Conservation (phyloP, 306 rosid genomes). For the Dicorynia guianensis region DNA sequence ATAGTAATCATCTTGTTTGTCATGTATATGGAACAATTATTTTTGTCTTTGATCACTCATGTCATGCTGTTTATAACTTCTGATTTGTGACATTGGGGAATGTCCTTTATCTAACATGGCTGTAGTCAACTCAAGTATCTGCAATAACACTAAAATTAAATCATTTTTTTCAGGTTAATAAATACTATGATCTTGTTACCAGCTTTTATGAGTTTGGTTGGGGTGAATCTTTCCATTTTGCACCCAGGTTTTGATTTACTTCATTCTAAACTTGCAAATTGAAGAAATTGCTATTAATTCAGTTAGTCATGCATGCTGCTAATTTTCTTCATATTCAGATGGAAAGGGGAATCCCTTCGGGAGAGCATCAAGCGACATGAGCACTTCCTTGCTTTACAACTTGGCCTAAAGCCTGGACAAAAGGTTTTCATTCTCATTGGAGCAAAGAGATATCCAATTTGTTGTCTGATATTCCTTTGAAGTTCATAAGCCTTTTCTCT, state of each 20-base stretch:
- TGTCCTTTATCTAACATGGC: neutral
- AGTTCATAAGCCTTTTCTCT: neutral
- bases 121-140: conserved; percentile 20
- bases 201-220: conserved; percentile 90
- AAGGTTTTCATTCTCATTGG: conserved; percentile 53
- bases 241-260: conserved; percentile 56
- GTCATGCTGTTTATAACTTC: conserved; percentile 27
- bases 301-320: neutral
- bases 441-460: neutral
- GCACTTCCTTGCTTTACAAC: conserved; percentile 82
- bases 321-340: conserved; percentile 47
- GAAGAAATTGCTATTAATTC: neutral
- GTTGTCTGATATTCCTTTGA: neutral
- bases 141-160: conserved; percentile 26
- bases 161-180: conserved; percentile 68
- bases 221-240: conserved; percentile 92
- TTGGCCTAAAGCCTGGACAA: conserved; percentile 74
- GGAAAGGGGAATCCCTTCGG: conserved; percentile 75
- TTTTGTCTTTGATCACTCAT: neutral
- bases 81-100: conserved; percentile 20
- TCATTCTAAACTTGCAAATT: conserved; percentile 18
- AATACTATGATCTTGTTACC: conserved; percentile 81
- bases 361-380: conserved; percentile 88
- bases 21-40: neutral
- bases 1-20: neutral